phyloP scores from a whole-genome alignment of 768 basidiomycete genomes.

The Lactarius hengduanensis region DNA sequence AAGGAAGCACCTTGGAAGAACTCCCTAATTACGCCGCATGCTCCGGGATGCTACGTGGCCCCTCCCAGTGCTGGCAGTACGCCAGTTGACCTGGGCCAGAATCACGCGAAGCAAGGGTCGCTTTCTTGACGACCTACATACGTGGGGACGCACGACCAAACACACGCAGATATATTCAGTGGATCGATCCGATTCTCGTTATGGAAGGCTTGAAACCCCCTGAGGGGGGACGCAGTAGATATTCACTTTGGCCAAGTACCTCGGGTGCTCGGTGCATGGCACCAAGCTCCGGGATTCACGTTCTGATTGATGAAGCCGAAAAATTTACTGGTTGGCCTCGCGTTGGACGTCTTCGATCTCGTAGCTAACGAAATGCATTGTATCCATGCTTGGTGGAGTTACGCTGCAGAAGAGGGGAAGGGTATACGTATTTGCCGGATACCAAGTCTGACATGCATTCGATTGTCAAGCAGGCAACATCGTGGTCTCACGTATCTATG shows the following conservation, averaged over 20 bases:
- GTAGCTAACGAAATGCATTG: slow-evolving; percentile 17
- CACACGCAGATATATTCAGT: slow-evolving; percentile 3
- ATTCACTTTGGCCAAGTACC: background rate
- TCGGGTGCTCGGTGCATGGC: slow-evolving; percentile 18
- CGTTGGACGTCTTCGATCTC: slow-evolving; percentile 17
- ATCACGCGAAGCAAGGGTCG: slow-evolving; percentile 18
- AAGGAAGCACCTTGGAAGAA: slow-evolving; percentile 21
- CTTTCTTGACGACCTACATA: slow-evolving; percentile 1
- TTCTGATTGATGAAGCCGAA: slow-evolving; percentile 9
- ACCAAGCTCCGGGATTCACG: slow-evolving; percentile 20
- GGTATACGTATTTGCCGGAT: slow-evolving; percentile 23
- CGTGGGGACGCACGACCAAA: slow-evolving; percentile 6
- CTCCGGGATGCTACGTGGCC: slow-evolving; percentile 22
- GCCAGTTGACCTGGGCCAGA: slow-evolving; percentile 6
- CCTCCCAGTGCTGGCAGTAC: slow-evolving; percentile 15
- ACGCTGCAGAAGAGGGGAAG: slow-evolving; percentile 2
- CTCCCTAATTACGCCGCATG: slow-evolving; percentile 23
- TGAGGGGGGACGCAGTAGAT: slow-evolving; percentile 6
- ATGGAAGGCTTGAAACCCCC: slow-evolving; percentile 9
- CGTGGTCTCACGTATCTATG: slow-evolving; percentile 1
- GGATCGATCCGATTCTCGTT: slow-evolving; percentile 26
- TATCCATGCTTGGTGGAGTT: slow-evolving; percentile 21
- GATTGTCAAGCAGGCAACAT: slow-evolving; percentile 9
- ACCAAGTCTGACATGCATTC: slow-evolving; percentile 3
- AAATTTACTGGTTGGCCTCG: slow-evolving; percentile 23